Evolutionary conservation across 768 basidiomycete species (phyloP).

Genomic region (Suillus discolor): DNA sequence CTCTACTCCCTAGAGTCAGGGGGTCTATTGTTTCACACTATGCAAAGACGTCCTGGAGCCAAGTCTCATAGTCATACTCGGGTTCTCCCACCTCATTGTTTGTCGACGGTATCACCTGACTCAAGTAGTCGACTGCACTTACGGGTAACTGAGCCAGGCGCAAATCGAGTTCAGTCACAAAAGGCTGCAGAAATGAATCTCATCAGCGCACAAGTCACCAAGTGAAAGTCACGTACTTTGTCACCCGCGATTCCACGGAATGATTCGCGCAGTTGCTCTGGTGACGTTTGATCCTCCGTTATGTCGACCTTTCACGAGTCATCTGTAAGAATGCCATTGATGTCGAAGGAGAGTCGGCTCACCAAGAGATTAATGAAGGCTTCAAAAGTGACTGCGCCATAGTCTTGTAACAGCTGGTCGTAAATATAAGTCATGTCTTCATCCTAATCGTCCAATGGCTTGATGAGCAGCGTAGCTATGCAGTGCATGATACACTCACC

Average conservation of each 20-base stretch:
- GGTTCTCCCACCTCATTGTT: constrained; percentile 58
- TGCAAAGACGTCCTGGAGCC: constrained; percentile 79
- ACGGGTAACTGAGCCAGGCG: constrained; percentile 79
- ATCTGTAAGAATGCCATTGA: constrained; percentile 6
- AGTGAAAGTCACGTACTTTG: constrained; percentile 57
- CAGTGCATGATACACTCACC: constrained; percentile 38
- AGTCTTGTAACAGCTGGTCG: constrained; percentile 74
- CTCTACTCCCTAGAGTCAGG: too few relatives aligned
- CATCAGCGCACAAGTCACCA: not conserved
- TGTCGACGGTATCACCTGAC: constrained; percentile 73
- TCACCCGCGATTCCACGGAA: constrained; percentile 91
- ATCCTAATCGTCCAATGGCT: constrained; percentile 47
- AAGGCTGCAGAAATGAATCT: constrained; percentile 56
- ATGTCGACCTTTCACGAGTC: constrained; percentile 74
- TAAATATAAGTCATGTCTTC: constrained; percentile 87
- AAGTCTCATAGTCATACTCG: constrained; percentile 81
- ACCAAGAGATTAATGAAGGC: constrained; percentile 95
- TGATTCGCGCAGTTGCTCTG: constrained; percentile 88
- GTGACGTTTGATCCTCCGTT: constrained; percentile 92
- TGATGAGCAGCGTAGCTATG: constrained; percentile 1
- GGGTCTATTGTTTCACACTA: constrained; percentile 29
- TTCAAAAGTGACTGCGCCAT: constrained; percentile 90
- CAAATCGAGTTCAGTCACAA: constrained; percentile 92
- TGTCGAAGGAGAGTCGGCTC: constrained; percentile 20
- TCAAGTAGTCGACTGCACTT: constrained; percentile 77